Percentiles rank a stretch among this genome's conserved stretches.
Conservation (phyloP, 2,329 filamentous ascomycete species). For the Daldinia sp. region DNA sequence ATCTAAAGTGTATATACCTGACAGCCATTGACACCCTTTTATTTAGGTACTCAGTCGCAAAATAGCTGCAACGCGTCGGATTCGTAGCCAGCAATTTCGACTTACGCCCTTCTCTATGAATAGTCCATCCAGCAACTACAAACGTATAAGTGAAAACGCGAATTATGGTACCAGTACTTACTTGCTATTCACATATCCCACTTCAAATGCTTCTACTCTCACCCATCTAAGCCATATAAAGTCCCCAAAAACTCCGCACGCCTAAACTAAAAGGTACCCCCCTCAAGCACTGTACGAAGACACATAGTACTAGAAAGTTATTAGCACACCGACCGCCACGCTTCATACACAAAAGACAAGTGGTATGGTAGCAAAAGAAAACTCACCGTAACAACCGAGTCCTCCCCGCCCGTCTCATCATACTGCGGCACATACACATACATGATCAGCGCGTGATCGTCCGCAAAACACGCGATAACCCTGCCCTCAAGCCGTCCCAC, state of each 20-base stretch:
- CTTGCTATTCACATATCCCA: too few relatives aligned
- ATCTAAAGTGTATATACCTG: background rate
- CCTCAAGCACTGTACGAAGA: slow-evolving; percentile 49
- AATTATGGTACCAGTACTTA: too few relatives aligned
- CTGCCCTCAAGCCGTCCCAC: slow-evolving; percentile 89
- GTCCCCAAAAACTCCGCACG: background rate
- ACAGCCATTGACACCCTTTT: background rate
- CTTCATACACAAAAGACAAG: too few relatives aligned
- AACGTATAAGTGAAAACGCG: background rate
- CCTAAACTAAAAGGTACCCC: background rate
- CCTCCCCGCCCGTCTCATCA: slow-evolving; percentile 73
- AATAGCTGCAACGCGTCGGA: background rate
- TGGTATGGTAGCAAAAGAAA: background rate
- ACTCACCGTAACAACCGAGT: slow-evolving; percentile 81
- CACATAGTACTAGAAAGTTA: slow-evolving; percentile 48
- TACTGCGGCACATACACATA: slow-evolving; percentile 84
- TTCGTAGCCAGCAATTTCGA: background rate
- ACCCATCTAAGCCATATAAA: background rate
- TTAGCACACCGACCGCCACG: slow-evolving; percentile 26
- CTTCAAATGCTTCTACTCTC: background rate
- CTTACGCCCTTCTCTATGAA: background rate
- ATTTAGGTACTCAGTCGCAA: too few relatives aligned
- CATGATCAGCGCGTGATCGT: slow-evolving; percentile 83
- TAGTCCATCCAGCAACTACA: slow-evolving; percentile 1
- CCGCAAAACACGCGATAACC: slow-evolving; percentile 90